Conservation (phyloP, 257 asterid species). For the Gentiana dahurica region DNA sequence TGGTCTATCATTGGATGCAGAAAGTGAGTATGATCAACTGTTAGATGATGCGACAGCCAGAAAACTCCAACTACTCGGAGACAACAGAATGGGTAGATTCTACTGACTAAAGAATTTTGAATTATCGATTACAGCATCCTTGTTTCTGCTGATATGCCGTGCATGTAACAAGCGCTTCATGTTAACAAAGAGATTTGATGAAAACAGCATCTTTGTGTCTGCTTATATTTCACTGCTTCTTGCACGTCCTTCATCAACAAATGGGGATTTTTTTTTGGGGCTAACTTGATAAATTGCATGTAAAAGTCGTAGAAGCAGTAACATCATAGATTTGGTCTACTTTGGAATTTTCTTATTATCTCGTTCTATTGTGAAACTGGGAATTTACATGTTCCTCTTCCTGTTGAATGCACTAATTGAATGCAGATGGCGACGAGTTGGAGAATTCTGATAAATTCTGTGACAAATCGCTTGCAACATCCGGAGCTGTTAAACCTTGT, state of each 20-base stretch:
- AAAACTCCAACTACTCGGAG: conserved; percentile 10
- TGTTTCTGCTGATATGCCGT: no score
- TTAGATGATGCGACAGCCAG: conserved; percentile 18
- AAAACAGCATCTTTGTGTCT: neutral
- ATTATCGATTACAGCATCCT: no score
- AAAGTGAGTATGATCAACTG: conserved; percentile 12
- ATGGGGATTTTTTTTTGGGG: neutral
- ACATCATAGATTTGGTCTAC: no score
- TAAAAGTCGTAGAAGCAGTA: no score
- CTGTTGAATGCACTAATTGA: conserved; percentile 5
- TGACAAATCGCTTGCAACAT: neutral
- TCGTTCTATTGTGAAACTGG: neutral
- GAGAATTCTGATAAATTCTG: conserved; percentile 31
- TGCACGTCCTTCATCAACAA: conserved; percentile 16
- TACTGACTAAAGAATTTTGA: no score
- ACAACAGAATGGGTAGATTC: conserved; percentile 5
- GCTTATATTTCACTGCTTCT: conserved; percentile 3
- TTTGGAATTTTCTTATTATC: no score
- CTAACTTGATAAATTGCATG: no score
- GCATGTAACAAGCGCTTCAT: neutral
- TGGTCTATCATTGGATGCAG: conserved; percentile 19
- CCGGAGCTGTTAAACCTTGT: neutral
- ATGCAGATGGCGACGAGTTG: conserved; percentile 11
- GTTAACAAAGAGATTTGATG: conserved; percentile 11
- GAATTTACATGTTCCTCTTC: neutral